A percentile compares a stretch with the other conserved stretches of the same genome.
Conservation (phyloP, 169 alveolate genomes). For the Cryptosporidium sp. region DNA sequence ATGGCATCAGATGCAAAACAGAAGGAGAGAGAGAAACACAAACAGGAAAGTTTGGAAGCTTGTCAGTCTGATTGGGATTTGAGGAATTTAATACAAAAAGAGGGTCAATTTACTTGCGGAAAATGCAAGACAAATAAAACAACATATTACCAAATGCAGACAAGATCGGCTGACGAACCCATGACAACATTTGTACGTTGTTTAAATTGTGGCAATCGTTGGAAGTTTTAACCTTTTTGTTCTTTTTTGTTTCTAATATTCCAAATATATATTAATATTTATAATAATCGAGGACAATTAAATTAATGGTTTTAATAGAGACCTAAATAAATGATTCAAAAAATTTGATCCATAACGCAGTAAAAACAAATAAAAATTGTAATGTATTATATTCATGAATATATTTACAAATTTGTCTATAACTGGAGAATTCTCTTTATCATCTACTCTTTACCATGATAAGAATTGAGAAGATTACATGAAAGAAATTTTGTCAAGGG, state of each 20-base stretch:
- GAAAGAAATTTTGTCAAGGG: conserved; percentile 45
- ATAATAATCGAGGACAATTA: background rate
- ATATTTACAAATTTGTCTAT: background rate
- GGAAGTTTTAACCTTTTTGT: conserved; percentile 89
- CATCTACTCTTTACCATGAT: conserved; percentile 37
- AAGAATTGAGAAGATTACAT: conserved; percentile 62
- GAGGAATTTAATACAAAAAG: conserved; percentile 82
- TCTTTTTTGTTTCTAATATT: background rate
- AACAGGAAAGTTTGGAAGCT: conserved; percentile 89
- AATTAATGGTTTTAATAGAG: too few relatives aligned
- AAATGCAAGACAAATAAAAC: conserved; percentile 93
- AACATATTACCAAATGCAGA: conserved; percentile 93
- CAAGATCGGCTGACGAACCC: conserved; percentile 98
- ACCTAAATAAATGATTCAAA: too few relatives aligned
- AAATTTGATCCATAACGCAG: background rate
- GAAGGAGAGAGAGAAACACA: conserved; percentile 84
- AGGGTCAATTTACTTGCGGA: conserved; percentile 95
- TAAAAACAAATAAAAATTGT: too few relatives aligned
- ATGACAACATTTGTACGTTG: conserved; percentile 98
- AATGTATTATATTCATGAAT: background rate
- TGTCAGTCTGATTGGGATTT: conserved; percentile 96
- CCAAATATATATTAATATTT: background rate
- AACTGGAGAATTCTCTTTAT: background rate
- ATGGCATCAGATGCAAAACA: conserved; percentile 94
- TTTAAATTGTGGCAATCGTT: conserved; percentile 92